Conservation (phyloP, 169 alveolate species). For the Besnoitia besnoiti region DNA sequence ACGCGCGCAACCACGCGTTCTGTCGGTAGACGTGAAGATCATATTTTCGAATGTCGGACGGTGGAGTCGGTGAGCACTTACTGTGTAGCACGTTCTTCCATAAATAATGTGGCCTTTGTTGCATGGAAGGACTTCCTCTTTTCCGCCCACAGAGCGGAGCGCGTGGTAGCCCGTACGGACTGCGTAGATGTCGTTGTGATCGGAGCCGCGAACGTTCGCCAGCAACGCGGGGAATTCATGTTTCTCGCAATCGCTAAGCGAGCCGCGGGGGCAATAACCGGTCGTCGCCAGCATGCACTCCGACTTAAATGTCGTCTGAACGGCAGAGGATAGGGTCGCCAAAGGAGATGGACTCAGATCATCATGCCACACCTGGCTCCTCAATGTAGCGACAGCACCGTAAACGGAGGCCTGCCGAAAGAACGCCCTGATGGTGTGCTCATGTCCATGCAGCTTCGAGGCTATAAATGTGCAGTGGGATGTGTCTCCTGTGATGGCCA, state of each 20-base stretch:
- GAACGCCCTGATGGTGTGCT: too few relatives aligned
- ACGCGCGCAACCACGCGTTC: too few relatives aligned
- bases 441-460: too few relatives aligned
- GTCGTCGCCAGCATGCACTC: not conserved
- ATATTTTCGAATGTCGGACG: too few relatives aligned
- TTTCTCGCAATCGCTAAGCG: not conserved
- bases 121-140: not conserved
- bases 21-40: too few relatives aligned
- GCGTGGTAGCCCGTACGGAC: slow-evolving; percentile 5
- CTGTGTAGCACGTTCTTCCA: not conserved
- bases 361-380: too few relatives aligned
- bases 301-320: not conserved
- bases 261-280: not conserved
- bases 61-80: not conserved
- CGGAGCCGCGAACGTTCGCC: not conserved
- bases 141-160: not conserved
- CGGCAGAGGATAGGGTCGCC: too few relatives aligned
- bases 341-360: too few relatives aligned
- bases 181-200: not conserved
- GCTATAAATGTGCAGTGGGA: too few relatives aligned
- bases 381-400: too few relatives aligned
- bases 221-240: slow-evolving; percentile 5
- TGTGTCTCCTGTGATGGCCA: too few relatives aligned
- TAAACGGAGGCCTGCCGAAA: too few relatives aligned
- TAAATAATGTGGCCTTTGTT: not conserved